phyloP scores from a whole-genome alignment of 176 grass and related monocot species.

The Stipa capillata region DNA sequence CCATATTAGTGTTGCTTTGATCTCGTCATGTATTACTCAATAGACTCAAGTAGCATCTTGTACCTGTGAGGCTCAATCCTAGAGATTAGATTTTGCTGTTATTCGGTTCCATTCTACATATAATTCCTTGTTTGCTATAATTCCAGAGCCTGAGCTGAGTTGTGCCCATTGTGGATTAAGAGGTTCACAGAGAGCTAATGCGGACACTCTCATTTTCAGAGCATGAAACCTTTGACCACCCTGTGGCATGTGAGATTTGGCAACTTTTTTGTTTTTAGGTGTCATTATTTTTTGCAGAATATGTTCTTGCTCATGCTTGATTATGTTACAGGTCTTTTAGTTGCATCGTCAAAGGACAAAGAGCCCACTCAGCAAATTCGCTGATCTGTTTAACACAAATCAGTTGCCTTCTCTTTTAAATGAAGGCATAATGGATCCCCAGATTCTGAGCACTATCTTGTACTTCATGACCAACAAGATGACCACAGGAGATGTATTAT shows the following conservation, averaged over 20 bases:
- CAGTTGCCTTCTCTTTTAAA: constrained; percentile 79
- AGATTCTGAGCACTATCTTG: constrained; percentile 89
- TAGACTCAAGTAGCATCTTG: neutral
- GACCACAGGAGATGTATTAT: constrained; percentile 77
- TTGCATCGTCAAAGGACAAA: constrained; percentile 94
- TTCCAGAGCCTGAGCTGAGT: constrained; percentile 84
- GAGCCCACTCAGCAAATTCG: constrained; percentile 79
- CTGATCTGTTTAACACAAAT: constrained; percentile 84
- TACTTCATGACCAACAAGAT: constrained; percentile 96
- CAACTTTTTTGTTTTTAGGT: constrained; percentile 7
- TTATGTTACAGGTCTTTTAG: constrained; percentile 69
- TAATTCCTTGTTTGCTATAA: constrained; percentile 21
- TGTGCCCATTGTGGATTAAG: constrained; percentile 83
- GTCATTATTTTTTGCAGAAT: neutral
- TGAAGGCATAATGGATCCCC: constrained; percentile 96
- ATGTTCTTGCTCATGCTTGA: constrained; percentile 31
- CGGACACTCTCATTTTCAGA: constrained; percentile 79
- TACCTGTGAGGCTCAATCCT: neutral
- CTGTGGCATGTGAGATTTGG: constrained; percentile 86
- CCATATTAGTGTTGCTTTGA: too few species aligned
- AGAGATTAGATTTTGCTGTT: neutral
- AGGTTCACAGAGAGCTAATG: constrained; percentile 88
- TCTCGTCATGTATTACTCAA: neutral
- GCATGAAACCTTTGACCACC: constrained; percentile 96
- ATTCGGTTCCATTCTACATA: neutral